Percentiles rank a stretch among this genome's conserved stretches.
Conservation (phyloP, 768 basidiomycete species). For the Leccinum pellstonianum region DNA sequence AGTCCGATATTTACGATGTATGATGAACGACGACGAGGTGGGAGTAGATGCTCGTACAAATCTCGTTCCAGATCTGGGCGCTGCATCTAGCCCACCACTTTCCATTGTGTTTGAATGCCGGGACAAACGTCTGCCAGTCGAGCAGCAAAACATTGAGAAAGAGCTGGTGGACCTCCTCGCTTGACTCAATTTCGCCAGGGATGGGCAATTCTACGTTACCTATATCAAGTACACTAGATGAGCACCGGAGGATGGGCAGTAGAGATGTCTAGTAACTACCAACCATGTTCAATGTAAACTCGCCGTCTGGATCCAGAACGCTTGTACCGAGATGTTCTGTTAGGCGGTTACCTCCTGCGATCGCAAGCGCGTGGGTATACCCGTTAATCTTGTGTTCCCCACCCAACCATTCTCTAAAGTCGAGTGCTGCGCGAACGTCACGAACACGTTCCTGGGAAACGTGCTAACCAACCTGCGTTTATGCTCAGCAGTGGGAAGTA, state of each 20-base stretch:
- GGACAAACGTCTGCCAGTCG: conserved; percentile 20
- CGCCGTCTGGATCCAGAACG: conserved; percentile 58
- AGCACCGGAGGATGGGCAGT: too few relatives aligned
- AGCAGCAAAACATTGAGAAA: conserved; percentile 20
- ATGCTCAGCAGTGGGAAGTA: conserved; percentile 53
- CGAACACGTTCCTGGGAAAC: not conserved
- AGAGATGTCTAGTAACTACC: too few relatives aligned
- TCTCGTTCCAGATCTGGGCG: conserved; percentile 35
- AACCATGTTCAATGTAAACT: conserved; percentile 61
- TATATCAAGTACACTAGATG: conserved; percentile 7
- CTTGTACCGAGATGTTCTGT: conserved; percentile 59
- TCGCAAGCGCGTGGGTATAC: conserved; percentile 69
- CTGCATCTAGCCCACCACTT: conserved; percentile 35
- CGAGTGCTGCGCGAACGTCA: conserved; percentile 47
- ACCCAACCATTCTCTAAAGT: conserved; percentile 71
- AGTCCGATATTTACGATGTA: conserved; percentile 29
- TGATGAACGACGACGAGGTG: not conserved
- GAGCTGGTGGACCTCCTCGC: conserved; percentile 14
- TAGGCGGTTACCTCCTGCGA: conserved; percentile 60
- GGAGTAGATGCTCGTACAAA: conserved; percentile 6
- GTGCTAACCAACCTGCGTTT: conserved; percentile 40
- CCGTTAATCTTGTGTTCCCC: conserved; percentile 70
- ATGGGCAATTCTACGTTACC: conserved; percentile 44
- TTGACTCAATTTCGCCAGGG: conserved; percentile 24
- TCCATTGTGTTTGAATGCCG: conserved; percentile 23